Evolutionary conservation across 805 yeast species (phyloP).

Genomic region (Teunomyces aglyptinius): DNA sequence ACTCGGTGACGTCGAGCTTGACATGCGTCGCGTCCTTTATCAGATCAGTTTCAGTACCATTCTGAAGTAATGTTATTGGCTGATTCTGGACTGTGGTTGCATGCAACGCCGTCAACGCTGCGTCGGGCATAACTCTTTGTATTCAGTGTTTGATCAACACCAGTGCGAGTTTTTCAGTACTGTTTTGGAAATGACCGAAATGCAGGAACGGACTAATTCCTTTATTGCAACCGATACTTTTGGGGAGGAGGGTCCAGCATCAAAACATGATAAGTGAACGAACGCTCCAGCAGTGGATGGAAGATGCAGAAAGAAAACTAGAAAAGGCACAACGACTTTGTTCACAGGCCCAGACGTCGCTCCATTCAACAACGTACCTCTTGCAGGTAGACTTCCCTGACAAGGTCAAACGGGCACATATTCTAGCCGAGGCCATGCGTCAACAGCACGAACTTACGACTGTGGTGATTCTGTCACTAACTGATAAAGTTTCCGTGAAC

Average conservation of each 20-base stretch:
- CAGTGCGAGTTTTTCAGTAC: neutral
- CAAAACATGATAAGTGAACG: neutral
- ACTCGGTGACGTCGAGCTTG: slow-evolving; percentile 16
- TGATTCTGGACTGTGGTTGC: slow-evolving; percentile 21
- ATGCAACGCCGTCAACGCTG: slow-evolving; percentile 26
- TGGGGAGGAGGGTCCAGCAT: neutral
- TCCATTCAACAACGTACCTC: slow-evolving; percentile 22
- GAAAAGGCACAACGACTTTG: slow-evolving; percentile 32
- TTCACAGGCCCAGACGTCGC: slow-evolving; percentile 31
- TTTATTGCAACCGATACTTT: neutral
- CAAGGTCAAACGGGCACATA: slow-evolving; percentile 16
- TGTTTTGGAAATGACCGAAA: neutral
- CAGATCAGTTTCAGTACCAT: slow-evolving; percentile 11
- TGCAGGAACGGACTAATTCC: neutral
- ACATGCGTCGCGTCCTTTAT: slow-evolving; percentile 38
- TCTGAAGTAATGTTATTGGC: slow-evolving; percentile 21
- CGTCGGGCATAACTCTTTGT: neutral
- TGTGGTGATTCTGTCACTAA: slow-evolving; percentile 15
- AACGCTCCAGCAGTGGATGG: slow-evolving; percentile 26
- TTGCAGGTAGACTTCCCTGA: slow-evolving; percentile 24
- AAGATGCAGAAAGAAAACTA: slow-evolving; percentile 26
- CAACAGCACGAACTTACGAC: slow-evolving; percentile 14
- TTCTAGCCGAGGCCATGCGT: slow-evolving; percentile 14
- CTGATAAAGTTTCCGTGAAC: slow-evolving; percentile 5
- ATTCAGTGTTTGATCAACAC: neutral